These are phyloP conservation scores for Gleditsia sinensis DNA, from an alignment of 306 rosid genomes.

Conservation along the genomic window DNA sequence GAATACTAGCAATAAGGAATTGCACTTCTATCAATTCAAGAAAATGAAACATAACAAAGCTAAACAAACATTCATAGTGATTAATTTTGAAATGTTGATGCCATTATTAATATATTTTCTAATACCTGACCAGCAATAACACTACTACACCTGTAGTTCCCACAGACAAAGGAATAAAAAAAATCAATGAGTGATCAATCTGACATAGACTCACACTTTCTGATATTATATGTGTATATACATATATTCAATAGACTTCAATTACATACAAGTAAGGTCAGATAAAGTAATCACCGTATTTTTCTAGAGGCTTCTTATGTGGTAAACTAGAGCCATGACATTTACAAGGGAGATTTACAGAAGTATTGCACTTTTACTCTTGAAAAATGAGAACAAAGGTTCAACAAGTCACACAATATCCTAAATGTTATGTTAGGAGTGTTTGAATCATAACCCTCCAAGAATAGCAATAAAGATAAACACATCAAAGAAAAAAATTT, in stretches of 20 bases:
- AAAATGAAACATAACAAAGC: too few relatives aligned
- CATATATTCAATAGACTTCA: not conserved
- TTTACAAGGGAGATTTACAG: not conserved
- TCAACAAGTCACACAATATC: not conserved
- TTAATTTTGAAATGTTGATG: too few relatives aligned
- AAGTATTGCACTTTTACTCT: not conserved
- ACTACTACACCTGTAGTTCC: too few relatives aligned
- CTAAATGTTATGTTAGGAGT: not conserved
- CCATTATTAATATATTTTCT: too few relatives aligned
- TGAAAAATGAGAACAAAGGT: not conserved
- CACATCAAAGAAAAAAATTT: not conserved
- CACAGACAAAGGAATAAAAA: too few relatives aligned
- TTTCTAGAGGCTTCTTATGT: not conserved
- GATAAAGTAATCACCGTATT: not conserved
- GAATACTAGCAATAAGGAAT: too few relatives aligned
- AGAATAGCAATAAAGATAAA: not conserved
- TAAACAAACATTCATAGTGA: too few relatives aligned
- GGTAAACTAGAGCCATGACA: not conserved
- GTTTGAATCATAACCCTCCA: not conserved
- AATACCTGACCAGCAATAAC: too few relatives aligned
- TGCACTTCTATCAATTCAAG: too few relatives aligned
- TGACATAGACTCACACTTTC: too few relatives aligned
- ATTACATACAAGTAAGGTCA: not conserved
- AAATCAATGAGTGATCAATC: too few relatives aligned
- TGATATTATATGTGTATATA: too few relatives aligned